Base-by-base conservation (phyloP, 2,329 filamentous ascomycete species). In the Aspergillus sclerotialis region DNA sequence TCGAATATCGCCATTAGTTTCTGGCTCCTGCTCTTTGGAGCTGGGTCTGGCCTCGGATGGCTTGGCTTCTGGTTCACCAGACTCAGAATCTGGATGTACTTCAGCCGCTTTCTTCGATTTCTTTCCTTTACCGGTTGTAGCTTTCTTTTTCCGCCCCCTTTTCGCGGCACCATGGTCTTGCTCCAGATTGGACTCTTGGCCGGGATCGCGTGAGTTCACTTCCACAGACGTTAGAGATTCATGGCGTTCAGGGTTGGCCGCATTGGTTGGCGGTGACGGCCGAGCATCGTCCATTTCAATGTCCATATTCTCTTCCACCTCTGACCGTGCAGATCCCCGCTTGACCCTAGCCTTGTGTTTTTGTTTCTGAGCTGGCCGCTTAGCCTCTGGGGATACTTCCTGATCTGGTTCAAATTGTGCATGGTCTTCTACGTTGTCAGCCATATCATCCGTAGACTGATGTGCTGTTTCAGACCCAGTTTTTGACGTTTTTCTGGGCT, bases 141-240 rank as follows among this genome's bases (percentile, higher is more conserved):
- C 36, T 19, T 52, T 55, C 36, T 57, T 55, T 34, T 49, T 57
- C 2, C 40, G 39, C 13, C 38, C 41, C 33, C 53, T 55, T 37
- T 53, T 58, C 4, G 36, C 28, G 16, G 36, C 32, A n/a, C 44
- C 37, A 28, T 55, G 50, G 15, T 33, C 34, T 14, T 37, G 14
- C 23, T 53, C 49, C 15, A 30, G 29, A 35, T 61, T 55, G 3
- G 52, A 50, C 19, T 63, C 55, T 35, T 56, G 42, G 7, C 50
- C 56, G 23, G 49, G 52, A 11, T 58, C 49, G 12, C 46, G 51
- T 10, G 46, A 46, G 21, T 41, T 37, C 13, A 58, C 53, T 34
- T 55, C 50, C 12, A 56, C 52, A 4, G 54, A 52, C 6, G 57
- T 35, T 7, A 53, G 48, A 5, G 57, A 58, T 30, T 53, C 49